Evolutionary conservation across 202 grass and related monocot species (phyloP).

Genomic region (Setaria italica): DNA sequence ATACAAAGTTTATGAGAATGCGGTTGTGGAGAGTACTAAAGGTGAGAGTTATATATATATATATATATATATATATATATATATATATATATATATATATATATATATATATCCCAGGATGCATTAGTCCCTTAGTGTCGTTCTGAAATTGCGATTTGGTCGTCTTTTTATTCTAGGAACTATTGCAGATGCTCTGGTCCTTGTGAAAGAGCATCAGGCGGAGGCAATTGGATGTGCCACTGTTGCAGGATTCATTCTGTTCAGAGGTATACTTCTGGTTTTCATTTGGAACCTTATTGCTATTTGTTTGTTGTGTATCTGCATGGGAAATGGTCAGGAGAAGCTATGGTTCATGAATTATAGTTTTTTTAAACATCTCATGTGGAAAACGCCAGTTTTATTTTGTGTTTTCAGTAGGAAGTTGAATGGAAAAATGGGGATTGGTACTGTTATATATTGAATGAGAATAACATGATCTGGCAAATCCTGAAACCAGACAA

Average conservation of each 20-base stretch:
- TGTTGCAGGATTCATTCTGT: slow-evolving; percentile 67
- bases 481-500: slow-evolving; percentile 37
- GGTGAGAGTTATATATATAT: slow-evolving; percentile 43
- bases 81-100: background rate
- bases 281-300: slow-evolving; percentile 6
- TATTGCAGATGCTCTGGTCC: slow-evolving; percentile 61
- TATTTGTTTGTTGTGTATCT: slow-evolving; percentile 21
- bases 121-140: slow-evolving; percentile 15
- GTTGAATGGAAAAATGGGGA: background rate
- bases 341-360: slow-evolving; percentile 1
- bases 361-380: background rate
- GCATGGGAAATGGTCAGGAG: background rate
- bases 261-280: slow-evolving; percentile 63
- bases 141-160: slow-evolving; percentile 16
- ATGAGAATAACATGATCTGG: background rate
- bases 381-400: background rate
- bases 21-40: slow-evolving; percentile 67
- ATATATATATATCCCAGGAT: background rate
- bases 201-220: slow-evolving; percentile 73
- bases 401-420: background rate
- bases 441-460: slow-evolving; percentile 8
- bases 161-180: slow-evolving; percentile 45
- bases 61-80: background rate
- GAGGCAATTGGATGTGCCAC: slow-evolving; percentile 78
- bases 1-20: slow-evolving; percentile 77